phyloP scores from a whole-genome alignment of 495 filamentous ascomycete genomes.

The Rostrohypoxylon terebratum region DNA sequence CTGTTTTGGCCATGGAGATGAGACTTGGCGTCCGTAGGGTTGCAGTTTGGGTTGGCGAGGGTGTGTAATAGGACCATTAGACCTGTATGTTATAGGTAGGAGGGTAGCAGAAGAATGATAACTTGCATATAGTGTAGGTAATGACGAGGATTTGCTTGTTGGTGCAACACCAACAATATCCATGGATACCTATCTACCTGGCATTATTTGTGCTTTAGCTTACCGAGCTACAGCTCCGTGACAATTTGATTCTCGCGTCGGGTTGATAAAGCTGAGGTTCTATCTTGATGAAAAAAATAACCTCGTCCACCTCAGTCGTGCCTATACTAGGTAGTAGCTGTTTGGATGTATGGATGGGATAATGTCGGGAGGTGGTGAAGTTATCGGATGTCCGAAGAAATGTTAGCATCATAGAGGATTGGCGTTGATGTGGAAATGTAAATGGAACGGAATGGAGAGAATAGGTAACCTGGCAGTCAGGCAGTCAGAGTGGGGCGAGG shows the following conservation, averaged over 20 bases:
- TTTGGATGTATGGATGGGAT: no score
- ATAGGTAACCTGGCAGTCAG: no score
- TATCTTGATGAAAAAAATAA: background rate
- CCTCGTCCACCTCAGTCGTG: background rate
- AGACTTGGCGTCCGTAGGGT: constrained; percentile 42
- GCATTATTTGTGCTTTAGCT: background rate
- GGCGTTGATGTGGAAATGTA: background rate
- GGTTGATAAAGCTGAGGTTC: background rate
- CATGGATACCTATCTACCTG: no score
- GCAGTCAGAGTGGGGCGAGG: background rate
- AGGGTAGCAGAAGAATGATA: constrained; percentile 1
- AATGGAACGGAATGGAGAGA: background rate
- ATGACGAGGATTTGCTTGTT: constrained; percentile 37
- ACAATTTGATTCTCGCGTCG: background rate
- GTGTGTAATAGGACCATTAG: constrained; percentile 27
- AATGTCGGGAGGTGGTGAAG: background rate
- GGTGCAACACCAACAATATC: constrained; percentile 26
- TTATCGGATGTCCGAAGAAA: constrained; percentile 24
- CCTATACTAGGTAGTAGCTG: background rate
- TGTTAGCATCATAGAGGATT: constrained; percentile 2
- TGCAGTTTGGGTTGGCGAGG: constrained; percentile 30
- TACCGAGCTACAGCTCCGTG: background rate
- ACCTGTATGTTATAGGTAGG: constrained; percentile 19
- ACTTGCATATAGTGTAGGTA: constrained; percentile 36
- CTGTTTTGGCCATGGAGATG: constrained; percentile 34